Conservation (phyloP, 805 yeast genomes). For the Wickerhamiella lipophila region DNA sequence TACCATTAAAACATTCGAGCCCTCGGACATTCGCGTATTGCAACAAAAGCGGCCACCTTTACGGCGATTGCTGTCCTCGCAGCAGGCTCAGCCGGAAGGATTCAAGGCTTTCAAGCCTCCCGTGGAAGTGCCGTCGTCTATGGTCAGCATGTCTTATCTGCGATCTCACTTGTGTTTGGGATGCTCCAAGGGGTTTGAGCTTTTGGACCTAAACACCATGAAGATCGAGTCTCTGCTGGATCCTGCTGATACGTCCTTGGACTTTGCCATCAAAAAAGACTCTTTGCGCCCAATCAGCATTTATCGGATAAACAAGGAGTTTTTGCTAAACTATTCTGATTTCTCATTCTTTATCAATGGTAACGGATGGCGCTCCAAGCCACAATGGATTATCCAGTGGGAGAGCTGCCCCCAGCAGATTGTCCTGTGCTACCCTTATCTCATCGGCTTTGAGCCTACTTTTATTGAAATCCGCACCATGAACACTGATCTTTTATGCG, state of each 20-base stretch:
- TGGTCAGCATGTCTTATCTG: slow-evolving; percentile 80
- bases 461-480: slow-evolving; percentile 89
- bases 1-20: slow-evolving; percentile 72
- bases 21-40: slow-evolving; percentile 49
- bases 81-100: slow-evolving; percentile 39
- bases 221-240: slow-evolving; percentile 82
- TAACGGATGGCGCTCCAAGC: slow-evolving; percentile 92
- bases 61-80: slow-evolving; percentile 30
- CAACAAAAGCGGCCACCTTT: slow-evolving; percentile 32
- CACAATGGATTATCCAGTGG: slow-evolving; percentile 92
- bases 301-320: slow-evolving; percentile 79
- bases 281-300: slow-evolving; percentile 81
- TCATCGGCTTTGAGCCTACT: slow-evolving; percentile 77
- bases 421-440: slow-evolving; percentile 87
- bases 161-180: slow-evolving; percentile 87
- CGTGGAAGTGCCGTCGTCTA: slow-evolving; percentile 73
- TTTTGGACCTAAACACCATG: slow-evolving; percentile 71
- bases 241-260: slow-evolving; percentile 96
- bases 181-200: slow-evolving; percentile 92
- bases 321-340: slow-evolving; percentile 77
- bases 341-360: slow-evolving; percentile 88
- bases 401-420: slow-evolving; percentile 90
- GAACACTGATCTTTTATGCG: slow-evolving; percentile 70
- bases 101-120: slow-evolving; percentile 56
- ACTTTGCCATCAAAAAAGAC: slow-evolving; percentile 77